Base-by-base conservation (phyloP, 495 filamentous ascomycete species). In the Margaritispora aquatica region DNA sequence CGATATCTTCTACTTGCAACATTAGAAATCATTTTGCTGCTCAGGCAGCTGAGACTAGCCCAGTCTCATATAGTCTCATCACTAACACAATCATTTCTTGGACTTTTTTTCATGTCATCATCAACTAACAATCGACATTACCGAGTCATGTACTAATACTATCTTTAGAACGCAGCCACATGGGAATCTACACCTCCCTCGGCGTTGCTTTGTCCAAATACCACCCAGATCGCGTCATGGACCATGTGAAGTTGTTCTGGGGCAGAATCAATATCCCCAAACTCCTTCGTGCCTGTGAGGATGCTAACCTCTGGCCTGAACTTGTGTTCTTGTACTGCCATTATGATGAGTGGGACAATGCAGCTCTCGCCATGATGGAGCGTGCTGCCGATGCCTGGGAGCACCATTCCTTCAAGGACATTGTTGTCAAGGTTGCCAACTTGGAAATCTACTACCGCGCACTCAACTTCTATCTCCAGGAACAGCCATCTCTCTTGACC, bases 321-420 rank as follows among this genome's bases (percentile, higher is more conserved):
- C 77, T 99, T 58, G 90, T 99, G 62, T 99, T 99, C 87, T 79
- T 97, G 64, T 99, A 99, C 78, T 92, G 89, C 75, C 95, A 99
- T 75, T 97, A 97, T 69, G 95, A 99, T 64, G 95, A 99, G 71
- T 97, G 89, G 78, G 95, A 99, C 75, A 99, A 99, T 70, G 94
- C 95, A 24, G 94, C 94, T 22, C 81, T 99, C 57, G 92, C 95
- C 31, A 97, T 99, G 82, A 99, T 99, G 91, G 95, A 99, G 81
- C 90, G 94, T 65, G 89, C 95, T 34, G 87, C 96, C 54, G 93
- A 97, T 75, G 89, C 95, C 2, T 99, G 95, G 95, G 95, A 99
- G 73, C 95, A 99, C 76, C 94, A 97, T 74, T 95, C 93, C 26
- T 97, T 99, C 86, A 97, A 97, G 83, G 95, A 97, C 72, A 97